Base-by-base conservation (phyloP, 169 alveolate genomes). In the Cryptosporidium sp. region DNA sequence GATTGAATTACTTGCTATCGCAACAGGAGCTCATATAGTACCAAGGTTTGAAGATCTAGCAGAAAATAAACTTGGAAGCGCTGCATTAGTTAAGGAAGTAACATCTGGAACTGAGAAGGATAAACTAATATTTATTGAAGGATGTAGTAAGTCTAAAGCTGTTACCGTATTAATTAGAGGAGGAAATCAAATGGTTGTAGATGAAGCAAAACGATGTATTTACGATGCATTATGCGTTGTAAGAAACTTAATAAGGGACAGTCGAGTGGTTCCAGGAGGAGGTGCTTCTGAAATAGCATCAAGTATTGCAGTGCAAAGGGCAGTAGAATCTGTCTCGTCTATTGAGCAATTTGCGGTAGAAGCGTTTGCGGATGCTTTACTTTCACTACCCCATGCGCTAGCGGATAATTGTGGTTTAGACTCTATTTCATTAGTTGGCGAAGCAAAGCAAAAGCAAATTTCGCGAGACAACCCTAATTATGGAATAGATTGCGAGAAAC, bases 191-290 rank as follows among this genome's bases (percentile, higher is more conserved):
- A 98, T 97, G 98, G 96, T 97, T 58, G 98, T 98, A 7, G 99
- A 97, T 69, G 99, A 98, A 93, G 99, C 99, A 33, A 97, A 96
- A 91, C 93, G 99, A 87, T 97, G 99, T 86, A 95, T 98, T 68
- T 99, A 98, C 93, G 99, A 98, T 93, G 99, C 99, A 31, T 91
- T 98, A 41, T 98, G 99, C 94, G 98, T 98, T 23, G 99, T 98
- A 14, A 95, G 99, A 84, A 96, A 94, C 67, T 91, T 95, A 92
- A 86, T 94, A 31, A 92, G 92, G 48, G 94, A 94, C 71, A 59
- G 70, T 48, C 29, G 87, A 7, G 96, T 98, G 4, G 97, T 98
- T 26, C 97, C 98, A 31, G 99, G 99, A 23, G 99, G 99, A 2
- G 99, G 99, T 8, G 97, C 99, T 7, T 94, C 99, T 39, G 99